Evolutionary conservation across 345 rosid species (phyloP), one percentile per base, ranked within the genome.

Genomic region (Pugionium dolabratum): DNA sequence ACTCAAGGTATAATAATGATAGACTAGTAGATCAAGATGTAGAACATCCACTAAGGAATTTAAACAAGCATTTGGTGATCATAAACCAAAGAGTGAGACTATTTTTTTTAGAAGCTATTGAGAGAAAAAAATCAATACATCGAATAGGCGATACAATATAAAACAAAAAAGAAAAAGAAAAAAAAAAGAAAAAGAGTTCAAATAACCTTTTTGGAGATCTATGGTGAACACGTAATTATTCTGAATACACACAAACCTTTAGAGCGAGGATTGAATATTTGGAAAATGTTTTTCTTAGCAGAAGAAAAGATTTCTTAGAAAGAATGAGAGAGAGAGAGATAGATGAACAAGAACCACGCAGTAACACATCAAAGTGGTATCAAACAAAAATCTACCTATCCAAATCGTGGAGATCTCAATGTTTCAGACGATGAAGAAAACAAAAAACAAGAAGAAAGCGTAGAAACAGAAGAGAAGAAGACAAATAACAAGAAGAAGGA

Each of bases 321-420:
- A 65, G 54, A 51, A 11, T 27, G 49, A 26, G 26, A 3, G 41
- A 18, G 41, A 18, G 18, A 37, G 70, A 49, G 64, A 35, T 42
- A 66, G 70, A 70, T 54, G 73, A 74, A 74, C 58, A 29, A 74
- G 78, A 67, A 74, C 78, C 78, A 74, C 74, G 64, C 74, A 68
- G 64, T 62, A 54, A 31, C 65, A 68, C 74, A 74, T 68, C 69
- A 60, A 48, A 67, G 59, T 53, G 73, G 78, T 73, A 73, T 73
- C 77, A 71, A 73, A 18, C 18, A 18, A 18, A 18, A 18, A 18
- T 18, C 18, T 18, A 18, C 18, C 18, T 18, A 18, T 18, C 18
- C 18, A 18, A 18, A 18, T 18, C 18, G 18, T 18, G 18, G 18
- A 18, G 18, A 18, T 18, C 18, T 18, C 18, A 18, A 18, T 18